Conservation (phyloP, 164 flowering plant species). For the Amborella trichopoda region DNA sequence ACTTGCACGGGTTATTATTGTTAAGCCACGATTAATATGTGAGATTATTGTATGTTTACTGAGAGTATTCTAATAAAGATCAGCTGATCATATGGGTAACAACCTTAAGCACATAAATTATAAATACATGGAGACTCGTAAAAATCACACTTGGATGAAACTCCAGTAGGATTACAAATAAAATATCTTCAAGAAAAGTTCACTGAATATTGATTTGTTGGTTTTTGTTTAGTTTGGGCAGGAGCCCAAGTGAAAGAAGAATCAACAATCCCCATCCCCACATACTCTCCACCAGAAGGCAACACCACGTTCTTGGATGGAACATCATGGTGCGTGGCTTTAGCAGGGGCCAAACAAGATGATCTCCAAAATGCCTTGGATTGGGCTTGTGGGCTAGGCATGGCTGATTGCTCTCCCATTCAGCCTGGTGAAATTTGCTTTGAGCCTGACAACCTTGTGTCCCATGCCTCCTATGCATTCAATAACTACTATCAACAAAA, state of each 20-base stretch:
- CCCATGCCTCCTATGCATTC: slow-evolving; percentile 94
- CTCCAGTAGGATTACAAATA: too few relatives aligned
- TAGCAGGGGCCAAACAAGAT: slow-evolving; percentile 35
- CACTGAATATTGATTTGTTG: too few relatives aligned
- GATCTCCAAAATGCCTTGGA: slow-evolving; percentile 79
- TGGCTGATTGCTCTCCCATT: slow-evolving; percentile 50
- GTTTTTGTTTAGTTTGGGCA: too few relatives aligned
- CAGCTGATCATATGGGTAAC: too few relatives aligned
- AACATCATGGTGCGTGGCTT: slow-evolving; percentile 85
- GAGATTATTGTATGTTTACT: too few relatives aligned
- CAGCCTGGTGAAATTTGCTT: slow-evolving; percentile 49
- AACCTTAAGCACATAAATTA: too few relatives aligned
- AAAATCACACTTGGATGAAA: too few relatives aligned
- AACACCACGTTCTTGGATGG: slow-evolving; percentile 82
- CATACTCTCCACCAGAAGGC: slow-evolving; percentile 79
- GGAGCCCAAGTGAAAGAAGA: slow-evolving; percentile 59
- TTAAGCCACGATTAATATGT: too few relatives aligned
- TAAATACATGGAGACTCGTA: too few relatives aligned
- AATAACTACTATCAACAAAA: slow-evolving; percentile 76
- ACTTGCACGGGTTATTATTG: too few relatives aligned
- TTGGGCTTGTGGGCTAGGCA: slow-evolving; percentile 88
- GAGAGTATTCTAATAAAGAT: too few relatives aligned
- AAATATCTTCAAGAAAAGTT: too few relatives aligned
- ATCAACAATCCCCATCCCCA: slow-evolving; percentile 24
- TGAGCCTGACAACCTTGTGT: slow-evolving; percentile 60